Percentiles rank a stretch among this genome's conserved stretches.
Evolutionary conservation across 306 rosid species (phyloP).

Genomic region (Phaseolus lunatus): DNA sequence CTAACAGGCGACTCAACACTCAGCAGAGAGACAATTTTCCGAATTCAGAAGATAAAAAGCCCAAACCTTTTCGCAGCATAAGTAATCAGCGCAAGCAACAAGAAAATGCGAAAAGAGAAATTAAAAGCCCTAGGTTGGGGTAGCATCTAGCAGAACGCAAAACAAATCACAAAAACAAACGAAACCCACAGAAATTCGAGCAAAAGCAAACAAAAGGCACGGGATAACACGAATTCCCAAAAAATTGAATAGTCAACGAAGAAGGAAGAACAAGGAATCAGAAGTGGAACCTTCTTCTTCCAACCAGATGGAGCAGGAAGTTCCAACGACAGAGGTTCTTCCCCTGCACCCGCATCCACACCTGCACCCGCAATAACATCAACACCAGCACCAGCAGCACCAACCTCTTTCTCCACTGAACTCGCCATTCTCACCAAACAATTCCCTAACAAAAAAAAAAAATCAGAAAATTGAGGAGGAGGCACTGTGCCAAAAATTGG

Average conservation of each 20-base stretch:
- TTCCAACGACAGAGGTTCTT: slow-evolving; percentile 83
- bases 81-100: slow-evolving; percentile 21
- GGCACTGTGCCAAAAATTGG: slow-evolving; percentile 19
- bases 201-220: slow-evolving; percentile 17
- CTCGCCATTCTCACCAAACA: slow-evolving; percentile 81
- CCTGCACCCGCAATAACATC: background rate
- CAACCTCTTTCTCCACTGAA: slow-evolving; percentile 70
- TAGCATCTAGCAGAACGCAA: slow-evolving; percentile 37
- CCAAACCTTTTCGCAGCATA: slow-evolving; percentile 43
- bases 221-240: background rate
- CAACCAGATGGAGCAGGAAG: slow-evolving; percentile 98
- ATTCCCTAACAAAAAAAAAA: slow-evolving; percentile 38
- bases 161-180: slow-evolving; percentile 37
- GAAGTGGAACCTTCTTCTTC: slow-evolving; percentile 79
- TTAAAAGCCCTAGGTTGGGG: slow-evolving; percentile 54
- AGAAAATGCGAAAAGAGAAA: slow-evolving; percentile 20
- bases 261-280: slow-evolving; percentile 1
- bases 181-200: slow-evolving; percentile 43
- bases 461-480: slow-evolving; percentile 14
- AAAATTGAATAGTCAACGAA: slow-evolving; percentile 38
- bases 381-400: background rate
- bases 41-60: slow-evolving; percentile 37
- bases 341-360: slow-evolving; percentile 48
- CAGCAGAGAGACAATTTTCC: slow-evolving; percentile 27
- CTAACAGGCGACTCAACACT: slow-evolving; percentile 20